Conservation (phyloP, 257 asterid genomes). For the Capsicum rhomboideum region DNA sequence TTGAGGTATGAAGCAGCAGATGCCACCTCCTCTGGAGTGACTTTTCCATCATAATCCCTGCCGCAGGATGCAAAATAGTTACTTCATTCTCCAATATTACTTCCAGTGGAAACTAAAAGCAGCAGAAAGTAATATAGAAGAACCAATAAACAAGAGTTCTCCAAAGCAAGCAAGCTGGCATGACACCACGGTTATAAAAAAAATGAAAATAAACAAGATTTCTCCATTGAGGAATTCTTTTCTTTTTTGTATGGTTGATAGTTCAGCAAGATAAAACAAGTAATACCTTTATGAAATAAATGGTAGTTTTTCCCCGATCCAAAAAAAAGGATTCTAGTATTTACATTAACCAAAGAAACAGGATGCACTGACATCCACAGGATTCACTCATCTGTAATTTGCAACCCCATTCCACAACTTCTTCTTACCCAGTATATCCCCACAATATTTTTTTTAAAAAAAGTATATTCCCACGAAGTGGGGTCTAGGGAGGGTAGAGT, state of each 20-base stretch:
- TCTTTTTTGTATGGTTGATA: not conserved
- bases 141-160: not conserved
- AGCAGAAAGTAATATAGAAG: not conserved
- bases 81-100: not conserved
- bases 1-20: constrained; percentile 90
- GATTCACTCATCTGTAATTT: not conserved
- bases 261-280: not conserved
- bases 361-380: not conserved
- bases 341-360: not conserved
- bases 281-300: not conserved
- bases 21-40: constrained; percentile 94
- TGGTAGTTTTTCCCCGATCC: not conserved
- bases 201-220: not conserved
- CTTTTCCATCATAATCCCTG: constrained; percentile 97
- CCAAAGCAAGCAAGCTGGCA: not conserved
- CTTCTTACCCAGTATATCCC: no score
- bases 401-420: not conserved
- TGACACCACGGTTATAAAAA: not conserved
- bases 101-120: not conserved
- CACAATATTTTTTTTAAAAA: no score
- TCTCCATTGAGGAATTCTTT: not conserved
- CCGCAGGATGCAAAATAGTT: not conserved
- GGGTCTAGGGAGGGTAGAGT: no score
- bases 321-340: not conserved
- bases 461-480: no score